phyloP scores from a whole-genome alignment of 2,329 filamentous ascomycete genomes.

The Juglanconis juglandina region DNA sequence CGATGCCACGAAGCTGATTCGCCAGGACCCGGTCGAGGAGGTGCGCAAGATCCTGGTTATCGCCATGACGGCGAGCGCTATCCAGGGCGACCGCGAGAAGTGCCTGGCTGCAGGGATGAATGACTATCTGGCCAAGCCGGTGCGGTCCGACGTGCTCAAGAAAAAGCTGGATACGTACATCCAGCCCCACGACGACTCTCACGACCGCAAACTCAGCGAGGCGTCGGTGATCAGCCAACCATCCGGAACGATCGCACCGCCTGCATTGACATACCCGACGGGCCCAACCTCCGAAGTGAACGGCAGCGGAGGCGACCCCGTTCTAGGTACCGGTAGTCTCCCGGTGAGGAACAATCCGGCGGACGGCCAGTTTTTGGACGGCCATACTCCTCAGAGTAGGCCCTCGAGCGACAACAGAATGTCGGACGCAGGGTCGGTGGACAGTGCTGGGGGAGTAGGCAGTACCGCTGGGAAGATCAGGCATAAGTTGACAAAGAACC shows the following conservation, averaged over 20 bases:
- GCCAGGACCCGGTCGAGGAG: slow-evolving; percentile 69
- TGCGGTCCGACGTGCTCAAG: slow-evolving; percentile 82
- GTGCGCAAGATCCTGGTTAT: slow-evolving; percentile 88
- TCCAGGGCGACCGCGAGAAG: slow-evolving; percentile 91
- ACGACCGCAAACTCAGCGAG: slow-evolving; percentile 14
- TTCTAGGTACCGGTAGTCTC: slow-evolving; percentile 9
- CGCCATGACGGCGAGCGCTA: slow-evolving; percentile 94
- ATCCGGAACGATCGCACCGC: slow-evolving; percentile 19
- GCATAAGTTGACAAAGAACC: slow-evolving; percentile 20
- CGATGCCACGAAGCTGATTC: slow-evolving; percentile 80
- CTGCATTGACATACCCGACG: neutral
- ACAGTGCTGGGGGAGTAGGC: slow-evolving; percentile 19
- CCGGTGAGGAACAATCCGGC: slow-evolving; percentile 24
- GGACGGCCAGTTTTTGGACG: slow-evolving; percentile 19
- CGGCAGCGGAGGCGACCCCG: slow-evolving; percentile 8
- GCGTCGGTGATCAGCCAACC: slow-evolving; percentile 14
- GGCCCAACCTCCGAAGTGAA: slow-evolving; percentile 15
- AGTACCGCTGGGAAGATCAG: slow-evolving; percentile 14
- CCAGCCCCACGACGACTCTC: slow-evolving; percentile 30
- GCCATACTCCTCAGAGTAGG: slow-evolving; percentile 24
- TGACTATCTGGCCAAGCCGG: slow-evolving; percentile 83
- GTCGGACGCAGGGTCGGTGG: slow-evolving; percentile 27
- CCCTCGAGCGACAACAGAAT: slow-evolving; percentile 33
- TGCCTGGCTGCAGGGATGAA: slow-evolving; percentile 89
- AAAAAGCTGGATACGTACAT: slow-evolving; percentile 68